Conservation (phyloP, 2,329 filamentous ascomycete species). For the Claviceps africana region DNA sequence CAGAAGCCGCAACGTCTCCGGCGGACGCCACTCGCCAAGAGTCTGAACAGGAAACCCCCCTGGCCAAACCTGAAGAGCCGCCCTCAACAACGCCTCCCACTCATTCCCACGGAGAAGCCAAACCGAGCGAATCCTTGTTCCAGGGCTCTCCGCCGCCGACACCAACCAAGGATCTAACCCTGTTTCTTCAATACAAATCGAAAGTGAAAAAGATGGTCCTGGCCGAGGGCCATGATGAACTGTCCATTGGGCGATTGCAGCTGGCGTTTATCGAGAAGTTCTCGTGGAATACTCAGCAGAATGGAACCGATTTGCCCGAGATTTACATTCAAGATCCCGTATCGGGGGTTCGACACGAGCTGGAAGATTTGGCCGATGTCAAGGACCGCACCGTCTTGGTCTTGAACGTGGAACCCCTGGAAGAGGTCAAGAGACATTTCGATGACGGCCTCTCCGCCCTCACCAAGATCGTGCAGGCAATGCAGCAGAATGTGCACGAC, state of each 20-base stretch:
- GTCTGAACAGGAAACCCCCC: slow-evolving; percentile 7
- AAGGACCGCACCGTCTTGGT: slow-evolving; percentile 94
- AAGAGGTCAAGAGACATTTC: slow-evolving; percentile 93
- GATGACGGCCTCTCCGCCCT: slow-evolving; percentile 79
- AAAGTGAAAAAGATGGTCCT: slow-evolving; percentile 95
- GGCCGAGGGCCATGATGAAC: slow-evolving; percentile 65
- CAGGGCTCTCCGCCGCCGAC: slow-evolving; percentile 49
- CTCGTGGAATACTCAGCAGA: slow-evolving; percentile 94
- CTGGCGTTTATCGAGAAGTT: slow-evolving; percentile 98
- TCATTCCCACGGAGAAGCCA: slow-evolving; percentile 25
- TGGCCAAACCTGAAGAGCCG: slow-evolving; percentile 12
- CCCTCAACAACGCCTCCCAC: slow-evolving; percentile 8
- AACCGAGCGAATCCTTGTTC: slow-evolving; percentile 34
- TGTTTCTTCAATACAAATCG: slow-evolving; percentile 93
- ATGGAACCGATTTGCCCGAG: slow-evolving; percentile 82
- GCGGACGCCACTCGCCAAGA: slow-evolving; percentile 7
- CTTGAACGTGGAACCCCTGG: slow-evolving; percentile 79
- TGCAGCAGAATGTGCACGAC: slow-evolving; percentile 71
- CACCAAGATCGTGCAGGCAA: slow-evolving; percentile 68
- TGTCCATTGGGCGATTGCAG: slow-evolving; percentile 79
- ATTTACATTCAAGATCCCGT: slow-evolving; percentile 96
- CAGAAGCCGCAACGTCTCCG: slow-evolving; percentile 26
- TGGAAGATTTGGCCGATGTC: slow-evolving; percentile 85
- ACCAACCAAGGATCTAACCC: slow-evolving; percentile 70
- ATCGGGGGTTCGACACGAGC: slow-evolving; percentile 89